These are phyloP conservation scores for Seiridium unicorne DNA, from an alignment of 2,329 filamentous ascomycete species.

Conservation along the genomic window DNA sequence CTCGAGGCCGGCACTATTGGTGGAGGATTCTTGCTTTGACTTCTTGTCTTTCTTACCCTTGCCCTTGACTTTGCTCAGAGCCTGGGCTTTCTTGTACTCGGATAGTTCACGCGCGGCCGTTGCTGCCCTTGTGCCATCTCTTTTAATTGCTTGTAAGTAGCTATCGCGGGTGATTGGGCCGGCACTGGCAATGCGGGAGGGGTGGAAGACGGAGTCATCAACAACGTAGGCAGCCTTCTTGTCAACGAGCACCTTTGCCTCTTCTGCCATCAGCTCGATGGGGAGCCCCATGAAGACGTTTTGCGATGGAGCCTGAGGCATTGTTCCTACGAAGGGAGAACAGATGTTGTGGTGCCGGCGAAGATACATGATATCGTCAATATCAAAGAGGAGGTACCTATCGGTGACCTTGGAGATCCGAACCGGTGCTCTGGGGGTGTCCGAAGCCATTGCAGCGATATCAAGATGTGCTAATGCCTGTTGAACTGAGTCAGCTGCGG, in stretches of 20 bases:
- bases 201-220: slow-evolving; percentile 74
- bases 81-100: slow-evolving; percentile 11
- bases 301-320: slow-evolving; percentile 91
- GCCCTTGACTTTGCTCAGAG: slow-evolving; percentile 14
- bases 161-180: slow-evolving; percentile 55
- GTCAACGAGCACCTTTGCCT: slow-evolving; percentile 78
- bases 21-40: slow-evolving; percentile 34
- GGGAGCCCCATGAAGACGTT: slow-evolving; percentile 91
- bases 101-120: slow-evolving; percentile 32
- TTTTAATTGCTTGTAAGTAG: slow-evolving; percentile 60
- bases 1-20: slow-evolving; percentile 41
- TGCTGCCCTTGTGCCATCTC: slow-evolving; percentile 39
- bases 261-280: slow-evolving; percentile 86
- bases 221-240: slow-evolving; percentile 75
- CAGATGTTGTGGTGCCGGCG: slow-evolving; percentile 81
- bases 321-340: slow-evolving; percentile 80
- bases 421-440: slow-evolving; percentile 40
- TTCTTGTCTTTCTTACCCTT: slow-evolving; percentile 13
- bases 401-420: slow-evolving; percentile 79
- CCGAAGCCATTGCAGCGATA: not conserved
- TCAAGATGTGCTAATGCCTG: not conserved
- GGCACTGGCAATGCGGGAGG: slow-evolving; percentile 57
- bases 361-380: slow-evolving; percentile 73
- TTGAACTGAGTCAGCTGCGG: not conserved
- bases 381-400: slow-evolving; percentile 87